Percentiles rank a stretch among this genome's conserved stretches.
These are phyloP conservation scores for Aspergillus ostianus DNA, from an alignment of 495 filamentous ascomycete genomes.

Conservation along the genomic window DNA sequence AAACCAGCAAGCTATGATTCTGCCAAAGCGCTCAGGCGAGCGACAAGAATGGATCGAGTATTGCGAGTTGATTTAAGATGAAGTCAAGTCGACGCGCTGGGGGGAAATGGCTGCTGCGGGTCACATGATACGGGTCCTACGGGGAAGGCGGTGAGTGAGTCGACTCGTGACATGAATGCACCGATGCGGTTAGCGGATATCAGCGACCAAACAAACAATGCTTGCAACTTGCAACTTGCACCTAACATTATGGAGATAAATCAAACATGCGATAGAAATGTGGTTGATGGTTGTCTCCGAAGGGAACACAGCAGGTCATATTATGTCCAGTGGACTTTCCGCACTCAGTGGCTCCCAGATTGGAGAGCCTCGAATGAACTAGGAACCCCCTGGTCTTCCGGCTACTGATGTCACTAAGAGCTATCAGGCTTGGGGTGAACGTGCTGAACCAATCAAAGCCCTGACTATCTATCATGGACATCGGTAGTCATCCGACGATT, in stretches of 20 bases:
- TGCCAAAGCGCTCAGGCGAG: not conserved
- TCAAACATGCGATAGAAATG: too few relatives aligned
- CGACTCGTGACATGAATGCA: too few relatives aligned
- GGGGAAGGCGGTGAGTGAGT: not conserved
- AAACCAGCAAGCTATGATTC: not conserved
- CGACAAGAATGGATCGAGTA: not conserved
- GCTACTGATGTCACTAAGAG: not conserved
- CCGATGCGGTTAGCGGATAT: not conserved
- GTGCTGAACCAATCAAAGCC: not conserved
- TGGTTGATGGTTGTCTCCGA: too few relatives aligned
- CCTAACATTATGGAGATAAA: too few relatives aligned
- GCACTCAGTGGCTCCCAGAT: too few relatives aligned
- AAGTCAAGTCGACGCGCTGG: not conserved
- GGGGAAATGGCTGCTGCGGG: not conserved
- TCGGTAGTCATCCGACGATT: not conserved
- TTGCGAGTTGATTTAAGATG: not conserved
- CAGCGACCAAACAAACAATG: too few relatives aligned
- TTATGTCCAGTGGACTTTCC: too few relatives aligned
- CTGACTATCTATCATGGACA: not conserved
- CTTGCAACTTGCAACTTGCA: too few relatives aligned
- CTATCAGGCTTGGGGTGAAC: not conserved
- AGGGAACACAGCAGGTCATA: too few relatives aligned
- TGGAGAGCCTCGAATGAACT: too few relatives aligned
- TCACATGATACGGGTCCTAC: not conserved
- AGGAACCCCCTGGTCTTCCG: too few relatives aligned